A percentile compares a stretch with the other conserved stretches of the same genome.
Conservation (phyloP, 2,329 filamentous ascomycete species). For the Ophiostoma quercus region DNA sequence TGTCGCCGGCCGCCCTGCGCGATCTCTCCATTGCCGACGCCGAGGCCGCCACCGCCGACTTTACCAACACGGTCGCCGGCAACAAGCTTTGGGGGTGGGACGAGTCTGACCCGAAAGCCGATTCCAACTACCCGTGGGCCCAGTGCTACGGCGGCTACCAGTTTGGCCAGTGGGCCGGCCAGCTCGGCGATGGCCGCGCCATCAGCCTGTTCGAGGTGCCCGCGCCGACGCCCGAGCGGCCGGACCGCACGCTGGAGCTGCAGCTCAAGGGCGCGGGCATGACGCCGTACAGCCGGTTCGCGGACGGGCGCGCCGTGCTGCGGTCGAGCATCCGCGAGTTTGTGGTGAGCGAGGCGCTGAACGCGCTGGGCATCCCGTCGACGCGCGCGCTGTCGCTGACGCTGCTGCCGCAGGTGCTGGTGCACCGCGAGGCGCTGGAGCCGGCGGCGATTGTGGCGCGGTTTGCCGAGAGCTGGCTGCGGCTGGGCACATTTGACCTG, state of each 20-base stretch:
- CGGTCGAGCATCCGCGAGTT: conserved; percentile 92
- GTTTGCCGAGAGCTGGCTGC: conserved; percentile 86
- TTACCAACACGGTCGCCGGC: conserved; percentile 71
- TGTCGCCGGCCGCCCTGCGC: conserved; percentile 70
- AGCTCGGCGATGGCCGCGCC: conserved; percentile 88
- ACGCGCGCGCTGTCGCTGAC: conserved; percentile 83
- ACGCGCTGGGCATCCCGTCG: conserved; percentile 78
- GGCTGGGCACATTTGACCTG: conserved; percentile 96
- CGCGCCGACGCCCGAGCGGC: conserved; percentile 44
- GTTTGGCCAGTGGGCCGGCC: conserved; percentile 87
- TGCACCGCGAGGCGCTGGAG: conserved; percentile 74
- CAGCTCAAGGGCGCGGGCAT: conserved; percentile 91
- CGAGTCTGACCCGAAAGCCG: conserved; percentile 16
- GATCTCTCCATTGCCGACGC: conserved; percentile 71
- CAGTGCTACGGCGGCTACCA: conserved; percentile 90
- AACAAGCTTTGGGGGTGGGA: conserved; percentile 79
- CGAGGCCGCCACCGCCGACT: conserved; percentile 67
- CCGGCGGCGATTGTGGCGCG: conserved; percentile 88
- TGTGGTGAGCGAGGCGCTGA: conserved; percentile 80
- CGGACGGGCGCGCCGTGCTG: conserved; percentile 90
- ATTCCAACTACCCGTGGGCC: conserved; percentile 74
- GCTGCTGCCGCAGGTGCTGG: conserved; percentile 64
- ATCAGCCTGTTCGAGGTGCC: conserved; percentile 91
- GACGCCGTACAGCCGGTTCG: conserved; percentile 93
- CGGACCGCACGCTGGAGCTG: conserved; percentile 63